Evolutionary conservation across 768 basidiomycete species (phyloP).

Genomic region (Kwoniella sp.): DNA sequence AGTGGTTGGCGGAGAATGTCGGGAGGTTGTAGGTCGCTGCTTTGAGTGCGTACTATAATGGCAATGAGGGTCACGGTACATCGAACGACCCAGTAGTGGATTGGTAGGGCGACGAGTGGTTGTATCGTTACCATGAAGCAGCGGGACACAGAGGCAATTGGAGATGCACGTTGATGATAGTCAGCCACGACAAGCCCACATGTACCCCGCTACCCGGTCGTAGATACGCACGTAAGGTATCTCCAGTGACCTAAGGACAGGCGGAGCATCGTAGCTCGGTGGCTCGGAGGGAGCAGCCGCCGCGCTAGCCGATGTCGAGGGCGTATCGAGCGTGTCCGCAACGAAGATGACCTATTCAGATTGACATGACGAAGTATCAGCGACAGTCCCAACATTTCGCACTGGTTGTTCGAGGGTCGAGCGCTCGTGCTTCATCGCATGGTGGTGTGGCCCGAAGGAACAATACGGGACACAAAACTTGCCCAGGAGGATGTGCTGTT

Average conservation of each 20-base stretch:
- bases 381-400: too few species aligned
- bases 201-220: too few species aligned
- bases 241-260: conserved; percentile 23
- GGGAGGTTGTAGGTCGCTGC: conserved; percentile 45
- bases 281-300: conserved; percentile 13
- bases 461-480: too few species aligned
- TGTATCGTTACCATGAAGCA: neutral
- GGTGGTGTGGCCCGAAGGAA: too few species aligned
- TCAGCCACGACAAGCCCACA: too few species aligned
- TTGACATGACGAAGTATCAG: neutral
- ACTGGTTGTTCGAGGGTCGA: too few species aligned
- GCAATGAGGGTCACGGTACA: neutral
- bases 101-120: too few species aligned
- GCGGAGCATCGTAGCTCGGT: conserved; percentile 24
- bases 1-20: conserved; percentile 40
- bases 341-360: conserved; percentile 27
- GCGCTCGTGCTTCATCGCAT: too few species aligned
- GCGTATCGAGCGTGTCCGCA: conserved; percentile 18
- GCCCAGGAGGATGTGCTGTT: too few species aligned
- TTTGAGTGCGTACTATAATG: conserved; percentile 26
- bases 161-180: too few species aligned
- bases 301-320: conserved; percentile 9
- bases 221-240: conserved; percentile 38
- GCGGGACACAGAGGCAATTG: neutral
- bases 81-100: neutral